Conservation (phyloP, 139 green algal species). For the Pseudopediastrum boryanum region DNA sequence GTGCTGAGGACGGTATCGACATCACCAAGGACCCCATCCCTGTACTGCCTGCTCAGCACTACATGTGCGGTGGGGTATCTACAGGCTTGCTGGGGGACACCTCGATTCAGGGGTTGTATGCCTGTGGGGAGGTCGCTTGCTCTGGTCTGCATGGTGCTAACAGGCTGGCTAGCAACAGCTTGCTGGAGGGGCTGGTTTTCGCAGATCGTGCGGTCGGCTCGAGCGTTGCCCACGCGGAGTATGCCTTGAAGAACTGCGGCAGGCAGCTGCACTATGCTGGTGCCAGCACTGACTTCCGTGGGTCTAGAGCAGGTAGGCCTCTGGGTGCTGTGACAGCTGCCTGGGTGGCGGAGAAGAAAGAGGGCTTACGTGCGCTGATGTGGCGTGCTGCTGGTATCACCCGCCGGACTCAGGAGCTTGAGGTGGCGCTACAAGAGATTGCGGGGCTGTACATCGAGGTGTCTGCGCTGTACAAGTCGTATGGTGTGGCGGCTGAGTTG, state of each 20-base stretch:
- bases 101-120: slow-evolving; percentile 87
- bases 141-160: slow-evolving; percentile 97
- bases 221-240: slow-evolving; percentile 78
- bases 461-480: slow-evolving; percentile 54
- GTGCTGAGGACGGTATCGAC: slow-evolving; percentile 84
- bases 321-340: slow-evolving; percentile 2
- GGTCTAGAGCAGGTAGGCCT: slow-evolving; percentile 7
- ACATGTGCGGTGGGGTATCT: slow-evolving; percentile 96
- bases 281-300: slow-evolving; percentile 49
- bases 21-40: slow-evolving; percentile 94
- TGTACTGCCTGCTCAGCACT: slow-evolving; percentile 95
- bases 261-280: slow-evolving; percentile 58
- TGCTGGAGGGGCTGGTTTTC: slow-evolving; percentile 98
- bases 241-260: slow-evolving; percentile 48
- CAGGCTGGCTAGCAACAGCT: slow-evolving; percentile 93
- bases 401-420: slow-evolving; percentile 68
- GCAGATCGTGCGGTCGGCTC: slow-evolving; percentile 79
- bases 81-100: slow-evolving; percentile 91
- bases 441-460: slow-evolving; percentile 66
- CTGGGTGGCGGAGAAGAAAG: slow-evolving; percentile 48
- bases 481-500: slow-evolving; percentile 64
- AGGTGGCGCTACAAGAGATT: slow-evolving; percentile 53
- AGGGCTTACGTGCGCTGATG: slow-evolving; percentile 82
- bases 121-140: slow-evolving; percentile 92
- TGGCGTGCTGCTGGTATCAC: slow-evolving; percentile 92